Conservation (phyloP, 2,329 filamentous ascomycete species). For the Ophiostoma pallidulum region DNA sequence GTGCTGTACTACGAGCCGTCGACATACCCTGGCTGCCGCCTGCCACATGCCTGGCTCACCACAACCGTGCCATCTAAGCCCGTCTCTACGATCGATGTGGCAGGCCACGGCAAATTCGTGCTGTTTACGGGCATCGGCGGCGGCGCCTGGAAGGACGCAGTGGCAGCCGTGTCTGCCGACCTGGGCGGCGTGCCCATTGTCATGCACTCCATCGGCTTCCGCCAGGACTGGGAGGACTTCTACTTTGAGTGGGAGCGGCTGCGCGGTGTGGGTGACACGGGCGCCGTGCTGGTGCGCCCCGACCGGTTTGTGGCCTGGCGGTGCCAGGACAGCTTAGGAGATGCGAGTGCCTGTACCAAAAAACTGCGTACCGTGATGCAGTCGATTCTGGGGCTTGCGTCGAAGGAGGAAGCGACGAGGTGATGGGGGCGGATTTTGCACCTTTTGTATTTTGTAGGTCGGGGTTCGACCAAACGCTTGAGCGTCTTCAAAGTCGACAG, state of each 20-base stretch:
- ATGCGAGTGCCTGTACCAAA: slow-evolving; percentile 1
- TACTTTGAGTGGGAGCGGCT: slow-evolving; percentile 50
- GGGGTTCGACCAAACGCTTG: no score
- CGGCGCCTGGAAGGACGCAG: slow-evolving; percentile 42
- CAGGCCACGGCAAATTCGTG: slow-evolving; percentile 43
- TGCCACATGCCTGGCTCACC: slow-evolving; percentile 58
- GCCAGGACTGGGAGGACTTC: slow-evolving; percentile 51
- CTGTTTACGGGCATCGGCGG: slow-evolving; percentile 48
- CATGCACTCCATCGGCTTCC: slow-evolving; percentile 44
- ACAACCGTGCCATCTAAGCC: slow-evolving; percentile 33
- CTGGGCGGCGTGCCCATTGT: slow-evolving; percentile 36
- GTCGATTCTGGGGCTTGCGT: slow-evolving; percentile 9
- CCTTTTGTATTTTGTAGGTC: no score
- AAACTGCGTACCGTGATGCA: slow-evolving; percentile 9
- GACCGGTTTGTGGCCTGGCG: slow-evolving; percentile 50
- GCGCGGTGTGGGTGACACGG: slow-evolving; percentile 47
- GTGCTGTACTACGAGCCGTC: slow-evolving; percentile 34
- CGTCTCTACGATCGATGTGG: slow-evolving; percentile 50
- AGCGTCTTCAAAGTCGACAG: no score
- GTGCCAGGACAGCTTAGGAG: slow-evolving; percentile 15
- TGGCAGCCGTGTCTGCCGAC: slow-evolving; percentile 25
- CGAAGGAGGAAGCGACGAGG: no score
- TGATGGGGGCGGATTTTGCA: no score
- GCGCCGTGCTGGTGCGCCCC: slow-evolving; percentile 48
- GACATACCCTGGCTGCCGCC: slow-evolving; percentile 49